Evolutionary conservation across 2,329 filamentous ascomycete species (phyloP), one percentile per base, ranked within the genome.

Genomic region (Apiospora malaysiana): DNA sequence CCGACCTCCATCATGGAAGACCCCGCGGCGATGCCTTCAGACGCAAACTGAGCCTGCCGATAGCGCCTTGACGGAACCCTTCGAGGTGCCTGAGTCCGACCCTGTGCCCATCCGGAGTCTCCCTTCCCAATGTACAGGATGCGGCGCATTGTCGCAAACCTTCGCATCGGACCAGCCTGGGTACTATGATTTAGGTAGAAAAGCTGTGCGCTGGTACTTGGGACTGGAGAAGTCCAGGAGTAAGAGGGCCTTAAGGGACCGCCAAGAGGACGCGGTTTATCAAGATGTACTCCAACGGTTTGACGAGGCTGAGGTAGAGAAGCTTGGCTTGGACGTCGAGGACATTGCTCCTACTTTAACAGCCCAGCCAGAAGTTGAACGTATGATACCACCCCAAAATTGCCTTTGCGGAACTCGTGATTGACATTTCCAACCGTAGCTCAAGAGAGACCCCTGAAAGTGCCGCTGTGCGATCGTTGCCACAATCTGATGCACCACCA

Each of bases 381-480:
- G 67, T 71, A 63, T 49, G 25, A 42, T 27, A 25, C 69, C 46
- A 23, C 51, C 56, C 56, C 27, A 40, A 7, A 23, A 63, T 4
- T 23, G 21, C 32, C 32, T 18, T 37, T 40, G 18, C 18, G 56
- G 32, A 59, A 63, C 56, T 67, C 45, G 66, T 68, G 25, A 8
- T 40, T 27, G 71, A 72, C 51, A 42, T 23, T 40, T 9, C 56
- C 32, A 9, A 23, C n/a, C 32, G 43, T 25, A 32, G 68, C 72
- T 42, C 70, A 68, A 45, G 71, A 73, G 27, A 68, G 46, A 56
- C 73, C 75, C 56, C 73, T 78, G 2, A 83, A 83, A 70, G 76
- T 82, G 3, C 93, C 93, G 1, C 82, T 97, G 8, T 99, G 96
- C 82, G 92, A 96, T 75, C 90, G 96, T 77, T 99, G 96, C 77